Evolutionary conservation across 2,329 filamentous ascomycete species (phyloP), one percentile per base, ranked within the genome.

Genomic region (Epicoccum sorghinum): DNA sequence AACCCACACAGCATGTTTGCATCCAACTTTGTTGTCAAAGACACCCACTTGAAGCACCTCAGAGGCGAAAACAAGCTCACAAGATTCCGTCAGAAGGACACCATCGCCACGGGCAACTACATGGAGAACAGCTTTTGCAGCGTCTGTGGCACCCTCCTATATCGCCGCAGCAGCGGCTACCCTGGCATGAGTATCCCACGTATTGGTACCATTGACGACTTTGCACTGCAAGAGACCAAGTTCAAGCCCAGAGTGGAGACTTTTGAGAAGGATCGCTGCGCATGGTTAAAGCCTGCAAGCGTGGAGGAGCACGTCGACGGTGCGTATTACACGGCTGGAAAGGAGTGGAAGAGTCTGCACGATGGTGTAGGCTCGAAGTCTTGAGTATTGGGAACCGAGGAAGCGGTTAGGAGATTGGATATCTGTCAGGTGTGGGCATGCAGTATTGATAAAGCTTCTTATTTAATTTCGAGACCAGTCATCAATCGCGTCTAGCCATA

Each of bases 61-160:
- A 81, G 83, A 6, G 83, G 83, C 7, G 71, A 71, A 2, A 78
- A 81, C 1, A 80, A 79, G 13, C 75, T 86, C 3, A 81, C 65
- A n/a, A 60, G 64, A 0, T 86, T 72, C 47, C 55, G 60, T 6
- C 80, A 86, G 39, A 49, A 44, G 0, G 33, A 55, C 12, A 69
- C 68, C 0, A 79, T 83, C 36, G 74, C 58, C 0, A 76, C 58
- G 2, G 56, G 58, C 4, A 58, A 61, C 24, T 43, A 46, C 42
- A 89, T 89, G 85, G 82, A 81, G 10, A 88, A 88, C 64, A 76
- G 78, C 64, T 89, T 88, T 70, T 89, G 86, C 60, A 73, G 66
- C 0, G 80, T 75, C 0, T 89, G 86, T 64, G 85, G 86, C 1
- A 81, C 81, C 0, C 77, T 88, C 4, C 81, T 88, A 82, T 88